phyloP scores from a whole-genome alignment of 257 asterid genomes.

The Solanum ossicruentum region DNA sequence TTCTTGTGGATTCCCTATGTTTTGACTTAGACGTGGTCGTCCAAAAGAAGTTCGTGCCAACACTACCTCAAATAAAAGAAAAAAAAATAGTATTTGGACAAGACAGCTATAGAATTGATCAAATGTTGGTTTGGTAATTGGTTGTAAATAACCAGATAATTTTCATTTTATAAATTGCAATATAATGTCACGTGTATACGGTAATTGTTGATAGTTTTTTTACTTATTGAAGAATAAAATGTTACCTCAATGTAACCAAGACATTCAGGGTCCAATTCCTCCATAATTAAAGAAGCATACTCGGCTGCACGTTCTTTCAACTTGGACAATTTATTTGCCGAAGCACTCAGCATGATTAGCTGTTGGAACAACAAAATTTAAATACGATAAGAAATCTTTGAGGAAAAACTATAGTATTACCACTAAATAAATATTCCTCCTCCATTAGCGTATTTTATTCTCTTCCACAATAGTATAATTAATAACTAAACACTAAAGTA shows the following conservation, averaged over 20 bases:
- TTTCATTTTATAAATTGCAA: background rate
- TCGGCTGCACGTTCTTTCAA: conserved; percentile 83
- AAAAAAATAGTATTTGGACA: background rate
- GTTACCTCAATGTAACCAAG: conserved; percentile 87
- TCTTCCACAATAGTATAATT: background rate
- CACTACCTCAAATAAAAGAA: background rate
- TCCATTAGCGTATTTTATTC: background rate
- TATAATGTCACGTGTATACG: background rate
- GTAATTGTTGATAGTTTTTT: background rate
- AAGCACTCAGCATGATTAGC: conserved; percentile 89
- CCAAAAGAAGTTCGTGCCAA: background rate
- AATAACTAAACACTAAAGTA: background rate
- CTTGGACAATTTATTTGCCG: conserved; percentile 79
- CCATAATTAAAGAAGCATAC: conserved; percentile 79
- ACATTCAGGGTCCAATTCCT: conserved; percentile 78
- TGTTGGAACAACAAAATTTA: conserved; percentile 13
- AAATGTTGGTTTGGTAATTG: background rate
- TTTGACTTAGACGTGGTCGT: background rate
- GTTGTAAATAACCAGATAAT: background rate
- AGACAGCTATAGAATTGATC: background rate
- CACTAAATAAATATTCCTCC: background rate
- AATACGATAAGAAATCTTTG: background rate
- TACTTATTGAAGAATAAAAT: background rate
- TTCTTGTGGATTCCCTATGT: background rate
- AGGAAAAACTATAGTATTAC: background rate